Evolutionary conservation across 441 rosid species (phyloP).

Genomic region (Rhodomyrtus psidioides): DNA sequence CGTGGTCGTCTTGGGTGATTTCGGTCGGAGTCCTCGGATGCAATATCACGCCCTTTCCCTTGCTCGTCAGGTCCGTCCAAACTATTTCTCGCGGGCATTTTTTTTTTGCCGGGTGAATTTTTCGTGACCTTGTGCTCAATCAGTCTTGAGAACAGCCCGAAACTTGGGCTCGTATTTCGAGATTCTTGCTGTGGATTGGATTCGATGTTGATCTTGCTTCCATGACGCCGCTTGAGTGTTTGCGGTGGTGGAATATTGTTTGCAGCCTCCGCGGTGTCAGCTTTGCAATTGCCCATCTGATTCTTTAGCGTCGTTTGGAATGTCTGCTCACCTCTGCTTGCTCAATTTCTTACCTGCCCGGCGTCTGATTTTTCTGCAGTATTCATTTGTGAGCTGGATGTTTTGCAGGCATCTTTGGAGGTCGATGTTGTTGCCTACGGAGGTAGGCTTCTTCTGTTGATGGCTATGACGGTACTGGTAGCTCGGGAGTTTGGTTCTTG

Average conservation of each 20-base stretch:
- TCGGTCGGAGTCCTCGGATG: slow-evolving; percentile 99
- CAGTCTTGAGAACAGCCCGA: background rate
- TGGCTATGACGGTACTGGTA: background rate
- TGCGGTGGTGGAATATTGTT: background rate
- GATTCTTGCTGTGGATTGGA: background rate
- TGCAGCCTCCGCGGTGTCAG: background rate
- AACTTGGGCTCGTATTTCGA: background rate
- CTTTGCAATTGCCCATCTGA: background rate
- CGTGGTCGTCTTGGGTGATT: slow-evolving; percentile 84
- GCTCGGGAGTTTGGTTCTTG: background rate
- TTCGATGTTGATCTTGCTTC: background rate
- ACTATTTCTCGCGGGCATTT: background rate
- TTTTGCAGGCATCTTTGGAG: slow-evolving; percentile 59
- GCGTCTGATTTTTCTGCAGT: background rate
- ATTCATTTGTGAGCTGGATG: background rate
- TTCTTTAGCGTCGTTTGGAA: background rate
- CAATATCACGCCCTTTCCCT: slow-evolving; percentile 95
- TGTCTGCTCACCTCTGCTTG: background rate
- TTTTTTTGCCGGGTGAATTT: background rate
- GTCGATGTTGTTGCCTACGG: slow-evolving; percentile 91
- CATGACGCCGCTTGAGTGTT: background rate
- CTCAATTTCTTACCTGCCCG: background rate
- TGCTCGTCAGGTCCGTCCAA: slow-evolving; percentile 43
- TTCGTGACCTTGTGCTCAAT: background rate
- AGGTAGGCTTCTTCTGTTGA: slow-evolving; percentile 32